Base-by-base conservation (phyloP, 1,284 basidiomycete species). In the Kwoniella shivajii region DNA sequence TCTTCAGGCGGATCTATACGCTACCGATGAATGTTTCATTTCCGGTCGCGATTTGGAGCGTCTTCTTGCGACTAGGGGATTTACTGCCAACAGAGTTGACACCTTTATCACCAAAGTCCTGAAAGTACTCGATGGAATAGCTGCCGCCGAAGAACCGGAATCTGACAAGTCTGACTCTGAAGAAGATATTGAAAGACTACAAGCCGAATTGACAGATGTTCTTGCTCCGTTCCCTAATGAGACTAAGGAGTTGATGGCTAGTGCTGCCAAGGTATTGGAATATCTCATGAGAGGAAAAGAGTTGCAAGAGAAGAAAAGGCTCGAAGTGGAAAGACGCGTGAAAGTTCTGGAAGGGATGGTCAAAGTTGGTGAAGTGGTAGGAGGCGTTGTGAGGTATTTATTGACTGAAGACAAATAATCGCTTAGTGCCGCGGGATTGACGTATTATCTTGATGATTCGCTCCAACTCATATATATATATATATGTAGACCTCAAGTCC, bases 311-410 rank as follows among this genome's bases (percentile, higher is more conserved):
- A 72, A 66, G 62, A 72, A 72, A 57, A 62, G 69, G 18, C 43
- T 75, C 10, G 69, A 75, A 14, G 57, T 74, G 6, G 72, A 75
- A 57, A 55, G 75, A 36, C 56, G 73, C 30, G 69, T 73, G 11
- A 72, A 71, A 33, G 75, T 77, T 13, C 50, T 77, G 41, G 67
- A 77, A 51, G 75, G 75, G 18, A 75, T 77, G 72, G 71, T 64
- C 26, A 72, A 69, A 59, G 68, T 69, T 22, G 75, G 75, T 11
- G 75, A 77, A 46, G 66, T 69, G 18, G 75, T 77, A 7, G 61
- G 65, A 24, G 65, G 60, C 4, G 73, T 77, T 3, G 75, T 77
- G n/a, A 61, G 72, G 29, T 74, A 65, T 60, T 63, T 77, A 22
- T 62, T 77, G 64, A 70, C 59, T 0, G 71, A 73, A 22, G 53